These are phyloP conservation scores for Mimosa pudica DNA, from an alignment of 306 rosid species.

Conservation along the genomic window DNA sequence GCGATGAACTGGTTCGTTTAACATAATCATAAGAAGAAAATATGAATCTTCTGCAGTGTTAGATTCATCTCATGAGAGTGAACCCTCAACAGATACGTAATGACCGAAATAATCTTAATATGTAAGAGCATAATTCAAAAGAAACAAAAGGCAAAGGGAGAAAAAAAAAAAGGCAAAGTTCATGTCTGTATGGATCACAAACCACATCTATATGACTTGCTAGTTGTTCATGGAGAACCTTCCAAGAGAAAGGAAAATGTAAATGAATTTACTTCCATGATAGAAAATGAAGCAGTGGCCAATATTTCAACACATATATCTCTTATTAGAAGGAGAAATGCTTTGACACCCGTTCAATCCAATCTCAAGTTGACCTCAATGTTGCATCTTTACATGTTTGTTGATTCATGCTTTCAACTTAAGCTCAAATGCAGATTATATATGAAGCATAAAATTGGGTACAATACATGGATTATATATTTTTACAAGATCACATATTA, in stretches of 20 bases:
- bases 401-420: background rate
- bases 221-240: background rate
- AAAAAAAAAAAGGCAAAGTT: no score
- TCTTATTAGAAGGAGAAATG: background rate
- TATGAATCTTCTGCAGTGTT: background rate
- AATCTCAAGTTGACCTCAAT: background rate
- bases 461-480: background rate
- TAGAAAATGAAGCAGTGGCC: background rate
- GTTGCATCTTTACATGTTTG: background rate
- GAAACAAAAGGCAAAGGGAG: background rate
- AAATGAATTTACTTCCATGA: background rate
- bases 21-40: background rate
- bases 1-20: no score
- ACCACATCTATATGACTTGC: background rate
- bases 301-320: background rate
- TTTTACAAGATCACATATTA: slow-evolving; percentile 7
- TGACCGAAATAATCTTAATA: background rate
- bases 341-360: background rate
- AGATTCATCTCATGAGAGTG: background rate
- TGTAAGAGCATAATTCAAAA: background rate
- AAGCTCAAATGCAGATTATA: background rate
- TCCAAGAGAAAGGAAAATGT: background rate
- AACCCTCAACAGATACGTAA: background rate
- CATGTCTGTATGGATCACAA: background rate
- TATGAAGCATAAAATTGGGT: slow-evolving; percentile 1